Conservation (phyloP, 331 rosid species). For the Quercus lobata region DNA sequence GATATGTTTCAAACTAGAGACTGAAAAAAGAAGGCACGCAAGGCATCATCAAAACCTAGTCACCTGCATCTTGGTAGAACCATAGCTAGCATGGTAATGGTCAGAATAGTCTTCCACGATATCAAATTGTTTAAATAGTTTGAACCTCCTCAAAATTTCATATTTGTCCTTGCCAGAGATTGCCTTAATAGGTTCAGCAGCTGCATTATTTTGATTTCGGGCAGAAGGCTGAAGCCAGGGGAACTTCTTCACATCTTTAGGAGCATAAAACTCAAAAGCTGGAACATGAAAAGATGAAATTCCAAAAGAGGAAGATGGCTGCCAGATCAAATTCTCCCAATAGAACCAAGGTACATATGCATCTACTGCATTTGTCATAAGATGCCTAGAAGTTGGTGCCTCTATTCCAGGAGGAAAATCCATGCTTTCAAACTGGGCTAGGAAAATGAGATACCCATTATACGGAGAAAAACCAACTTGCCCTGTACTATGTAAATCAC, state of each 20-base stretch:
- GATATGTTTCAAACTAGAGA: not conserved
- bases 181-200: slow-evolving; percentile 25
- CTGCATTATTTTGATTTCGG: slow-evolving; percentile 18
- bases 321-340: too few relatives aligned
- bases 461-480: slow-evolving; percentile 8
- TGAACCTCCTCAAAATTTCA: slow-evolving; percentile 50
- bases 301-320: too few relatives aligned
- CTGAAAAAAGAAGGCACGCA: not conserved
- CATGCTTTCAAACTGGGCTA: slow-evolving; percentile 67
- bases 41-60: not conserved
- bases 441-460: slow-evolving; percentile 51
- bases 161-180: slow-evolving; percentile 38
- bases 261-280: slow-evolving; percentile 17
- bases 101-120: slow-evolving; percentile 64
- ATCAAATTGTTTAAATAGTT: slow-evolving; percentile 71
- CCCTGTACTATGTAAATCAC: too few relatives aligned
- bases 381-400: slow-evolving; percentile 70
- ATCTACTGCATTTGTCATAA: not conserved
- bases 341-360: too few relatives aligned
- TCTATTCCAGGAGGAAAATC: slow-evolving; percentile 84
- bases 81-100: slow-evolving; percentile 37
- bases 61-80: slow-evolving; percentile 47
- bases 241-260: slow-evolving; percentile 22
- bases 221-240: slow-evolving; percentile 34
- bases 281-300: too few relatives aligned